Conservation (phyloP, 2,329 filamentous ascomycete species). For the Bisporella sp. region DNA sequence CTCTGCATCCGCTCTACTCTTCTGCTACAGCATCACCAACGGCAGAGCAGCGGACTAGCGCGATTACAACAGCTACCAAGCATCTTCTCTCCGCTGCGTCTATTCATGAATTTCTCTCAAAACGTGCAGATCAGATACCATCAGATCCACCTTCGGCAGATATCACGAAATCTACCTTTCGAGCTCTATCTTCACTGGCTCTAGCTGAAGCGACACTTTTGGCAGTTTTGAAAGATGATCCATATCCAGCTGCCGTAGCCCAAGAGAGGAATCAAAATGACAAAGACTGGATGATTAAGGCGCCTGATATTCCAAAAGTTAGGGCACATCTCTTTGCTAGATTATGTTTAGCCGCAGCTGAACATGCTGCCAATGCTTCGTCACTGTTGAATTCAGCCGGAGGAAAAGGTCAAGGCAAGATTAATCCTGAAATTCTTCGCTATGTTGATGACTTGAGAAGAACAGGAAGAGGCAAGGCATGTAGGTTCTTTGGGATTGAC, state of each 20-base stretch:
- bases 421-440: conserved; percentile 59
- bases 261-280: conserved; percentile 77
- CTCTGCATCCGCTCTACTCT: conserved; percentile 67
- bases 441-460: conserved; percentile 72
- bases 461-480: conserved; percentile 76
- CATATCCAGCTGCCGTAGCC: conserved; percentile 76
- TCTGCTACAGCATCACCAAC: conserved; percentile 53
- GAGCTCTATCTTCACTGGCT: conserved; percentile 57
- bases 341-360: conserved; percentile 78
- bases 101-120: conserved; percentile 65
- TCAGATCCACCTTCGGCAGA: conserved; percentile 40
- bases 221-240: conserved; percentile 88
- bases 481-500: conserved; percentile 85
- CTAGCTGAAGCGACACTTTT: conserved; percentile 85
- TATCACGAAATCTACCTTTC: conserved; percentile 43
- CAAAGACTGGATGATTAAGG: conserved; percentile 94
- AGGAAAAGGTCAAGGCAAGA: conserved; percentile 35
- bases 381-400: conserved; percentile 40
- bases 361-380: conserved; percentile 72
- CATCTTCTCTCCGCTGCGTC: conserved; percentile 71
- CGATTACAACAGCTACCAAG: conserved; percentile 69
- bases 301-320: conserved; percentile 81
- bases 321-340: conserved; percentile 82
- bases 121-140: conserved; percentile 41
- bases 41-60: conserved; percentile 58